Percentiles rank a stretch among this genome's conserved stretches.
Conservation (phyloP, 352 stramenopile species). For the Thalassiosira pacifica region DNA sequence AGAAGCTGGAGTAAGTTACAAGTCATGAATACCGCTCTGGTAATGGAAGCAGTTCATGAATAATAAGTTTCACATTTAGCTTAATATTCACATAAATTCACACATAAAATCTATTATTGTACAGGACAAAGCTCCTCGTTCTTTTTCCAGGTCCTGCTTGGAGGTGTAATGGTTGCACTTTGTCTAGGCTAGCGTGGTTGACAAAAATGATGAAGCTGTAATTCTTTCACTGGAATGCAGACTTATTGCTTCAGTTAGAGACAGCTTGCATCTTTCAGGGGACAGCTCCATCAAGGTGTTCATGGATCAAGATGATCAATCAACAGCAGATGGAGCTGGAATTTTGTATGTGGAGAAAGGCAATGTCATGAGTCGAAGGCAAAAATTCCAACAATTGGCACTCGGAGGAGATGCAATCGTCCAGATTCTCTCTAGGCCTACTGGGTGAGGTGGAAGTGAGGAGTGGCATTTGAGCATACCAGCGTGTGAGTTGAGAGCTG, state of each 20-base stretch:
- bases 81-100: slow-evolving; percentile 9
- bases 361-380: neutral
- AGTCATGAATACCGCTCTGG: too few species aligned
- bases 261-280: neutral
- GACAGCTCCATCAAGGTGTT: neutral
- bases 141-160: neutral
- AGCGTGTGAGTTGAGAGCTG: neutral
- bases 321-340: neutral
- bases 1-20: too few species aligned
- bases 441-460: neutral
- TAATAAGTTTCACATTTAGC: slow-evolving; percentile 9
- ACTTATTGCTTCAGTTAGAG: neutral
- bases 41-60: too few species aligned
- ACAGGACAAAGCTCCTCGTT: slow-evolving; percentile 14
- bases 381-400: neutral
- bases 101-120: slow-evolving; percentile 5
- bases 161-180: too few species aligned
- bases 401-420: neutral
- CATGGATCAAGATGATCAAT: neutral
- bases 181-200: slow-evolving; percentile 6
- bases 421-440: neutral
- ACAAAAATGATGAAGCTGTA: neutral
- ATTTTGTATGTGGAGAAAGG: neutral
- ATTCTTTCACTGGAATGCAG: slow-evolving; percentile 1
- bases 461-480: neutral